Evolutionary conservation across 2,329 filamentous ascomycete species (phyloP).

Genomic region (Fusarium avenaceum): DNA sequence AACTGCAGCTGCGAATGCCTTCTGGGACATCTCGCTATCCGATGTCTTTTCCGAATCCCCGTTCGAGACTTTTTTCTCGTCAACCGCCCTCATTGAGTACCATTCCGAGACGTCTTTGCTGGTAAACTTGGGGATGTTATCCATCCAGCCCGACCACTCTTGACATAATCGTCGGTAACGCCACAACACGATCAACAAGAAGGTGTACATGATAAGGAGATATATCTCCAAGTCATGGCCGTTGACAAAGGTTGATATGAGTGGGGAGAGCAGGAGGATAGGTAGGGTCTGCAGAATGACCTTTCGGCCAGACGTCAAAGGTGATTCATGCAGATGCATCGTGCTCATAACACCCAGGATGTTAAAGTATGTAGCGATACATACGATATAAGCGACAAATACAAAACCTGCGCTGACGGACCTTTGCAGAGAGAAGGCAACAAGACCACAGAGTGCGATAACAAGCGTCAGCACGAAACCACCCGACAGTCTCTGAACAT

Average conservation of each 20-base stretch:
- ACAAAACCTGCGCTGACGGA: conserved; percentile 31
- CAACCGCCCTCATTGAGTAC: conserved; percentile 1
- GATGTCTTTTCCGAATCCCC: neutral
- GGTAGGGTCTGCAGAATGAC: conserved; percentile 33
- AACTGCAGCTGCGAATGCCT: neutral
- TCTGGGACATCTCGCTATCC: neutral
- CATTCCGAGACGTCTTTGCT: conserved; percentile 35
- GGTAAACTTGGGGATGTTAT: conserved; percentile 29
- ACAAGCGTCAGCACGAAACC: conserved; percentile 30
- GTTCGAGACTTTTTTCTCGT: neutral
- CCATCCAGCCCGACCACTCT: conserved; percentile 39
- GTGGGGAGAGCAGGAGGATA: conserved; percentile 27
- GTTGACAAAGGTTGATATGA: conserved; percentile 35
- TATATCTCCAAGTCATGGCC: conserved; percentile 37
- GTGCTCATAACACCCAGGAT: conserved; percentile 38
- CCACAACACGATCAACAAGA: conserved; percentile 15
- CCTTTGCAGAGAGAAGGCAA: conserved; percentile 27
- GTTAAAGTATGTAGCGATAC: conserved; percentile 39
- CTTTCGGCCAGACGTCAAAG: conserved; percentile 25
- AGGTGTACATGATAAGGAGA: conserved; percentile 34
- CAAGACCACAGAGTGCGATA: conserved; percentile 20
- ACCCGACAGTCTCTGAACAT: conserved; percentile 35
- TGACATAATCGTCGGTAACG: conserved; percentile 34
- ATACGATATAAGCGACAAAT: conserved; percentile 32
- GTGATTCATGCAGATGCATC: conserved; percentile 35